phyloP scores from a whole-genome alignment of 306 rosid genomes.

The Senna tora region DNA sequence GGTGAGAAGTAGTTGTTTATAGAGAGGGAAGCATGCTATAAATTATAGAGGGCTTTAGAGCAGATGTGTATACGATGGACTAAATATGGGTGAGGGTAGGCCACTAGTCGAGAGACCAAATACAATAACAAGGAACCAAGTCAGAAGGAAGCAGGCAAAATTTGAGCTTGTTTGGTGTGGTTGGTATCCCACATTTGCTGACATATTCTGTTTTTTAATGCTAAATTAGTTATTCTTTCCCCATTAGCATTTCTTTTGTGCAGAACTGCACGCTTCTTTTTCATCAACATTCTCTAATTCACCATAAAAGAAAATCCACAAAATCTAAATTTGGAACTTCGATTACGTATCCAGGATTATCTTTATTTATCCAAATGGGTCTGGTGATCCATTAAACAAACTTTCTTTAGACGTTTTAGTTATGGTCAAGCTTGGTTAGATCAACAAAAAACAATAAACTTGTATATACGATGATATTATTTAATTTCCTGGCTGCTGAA shows the following conservation, averaged over 20 bases:
- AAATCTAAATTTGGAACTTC: neutral
- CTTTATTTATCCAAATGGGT: too few relatives aligned
- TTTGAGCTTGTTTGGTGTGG: conserved; percentile 33
- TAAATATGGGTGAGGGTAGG: conserved; percentile 41
- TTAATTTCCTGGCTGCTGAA: neutral
- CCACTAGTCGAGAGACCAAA: conserved; percentile 25
- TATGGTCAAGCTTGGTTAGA: neutral
- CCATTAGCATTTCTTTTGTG: neutral
- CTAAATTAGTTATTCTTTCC: neutral
- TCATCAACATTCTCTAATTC: neutral
- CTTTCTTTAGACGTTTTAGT: neutral
- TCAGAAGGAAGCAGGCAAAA: neutral
- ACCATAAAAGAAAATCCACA: neutral
- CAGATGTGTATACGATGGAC: neutral
- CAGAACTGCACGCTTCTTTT: neutral
- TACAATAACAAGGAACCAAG: neutral
- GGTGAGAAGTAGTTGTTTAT: conserved; percentile 34
- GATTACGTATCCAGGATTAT: too few relatives aligned
- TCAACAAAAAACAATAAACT: conserved; percentile 19
- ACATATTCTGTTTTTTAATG: neutral
- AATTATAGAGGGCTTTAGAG: neutral
- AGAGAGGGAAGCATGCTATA: neutral
- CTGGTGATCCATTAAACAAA: neutral
- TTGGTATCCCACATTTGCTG: conserved; percentile 32
- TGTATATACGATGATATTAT: neutral